Conservation (phyloP, 805 yeast genomes). For the Yamadazyma laniorum region DNA sequence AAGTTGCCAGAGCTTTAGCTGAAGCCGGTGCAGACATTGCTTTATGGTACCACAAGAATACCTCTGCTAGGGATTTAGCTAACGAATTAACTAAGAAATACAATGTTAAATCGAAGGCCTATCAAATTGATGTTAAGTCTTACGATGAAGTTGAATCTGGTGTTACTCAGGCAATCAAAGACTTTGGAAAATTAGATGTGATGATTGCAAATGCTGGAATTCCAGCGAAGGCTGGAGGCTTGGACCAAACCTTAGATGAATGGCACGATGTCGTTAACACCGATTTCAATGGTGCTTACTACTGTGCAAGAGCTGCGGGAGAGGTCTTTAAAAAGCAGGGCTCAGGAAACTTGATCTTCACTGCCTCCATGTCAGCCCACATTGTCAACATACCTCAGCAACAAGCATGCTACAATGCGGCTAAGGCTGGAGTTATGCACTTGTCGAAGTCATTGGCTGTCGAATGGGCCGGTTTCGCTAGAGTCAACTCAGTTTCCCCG, state of each 20-base stretch:
- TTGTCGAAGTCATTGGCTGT: conserved; percentile 78
- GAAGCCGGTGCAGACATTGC: conserved; percentile 42
- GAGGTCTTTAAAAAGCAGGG: conserved; percentile 68
- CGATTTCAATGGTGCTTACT: conserved; percentile 77
- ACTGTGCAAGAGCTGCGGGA: conserved; percentile 75
- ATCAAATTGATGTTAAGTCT: conserved; percentile 37
- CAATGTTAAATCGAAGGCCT: conserved; percentile 29
- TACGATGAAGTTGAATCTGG: conserved; percentile 34
- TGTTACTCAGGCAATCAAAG: conserved; percentile 28
- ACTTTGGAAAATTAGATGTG: conserved; percentile 39
- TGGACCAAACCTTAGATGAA: conserved; percentile 48
- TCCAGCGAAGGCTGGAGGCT: conserved; percentile 42
- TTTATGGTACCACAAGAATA: conserved; percentile 30
- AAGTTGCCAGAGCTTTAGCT: conserved; percentile 34
- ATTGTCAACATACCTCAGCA: conserved; percentile 82
- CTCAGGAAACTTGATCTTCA: conserved; percentile 72
- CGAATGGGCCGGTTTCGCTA: conserved; percentile 78
- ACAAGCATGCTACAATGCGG: conserved; percentile 82
- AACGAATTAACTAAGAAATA: conserved; percentile 14
- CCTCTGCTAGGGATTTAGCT: conserved; percentile 25
- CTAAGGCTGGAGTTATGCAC: conserved; percentile 81
- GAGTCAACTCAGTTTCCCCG: conserved; percentile 79
- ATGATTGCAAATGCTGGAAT: conserved; percentile 48
- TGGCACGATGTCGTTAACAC: conserved; percentile 74
- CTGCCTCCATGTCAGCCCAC: conserved; percentile 88